phyloP scores from a whole-genome alignment of 805 yeast species.

The Spathaspora passalidarum region DNA sequence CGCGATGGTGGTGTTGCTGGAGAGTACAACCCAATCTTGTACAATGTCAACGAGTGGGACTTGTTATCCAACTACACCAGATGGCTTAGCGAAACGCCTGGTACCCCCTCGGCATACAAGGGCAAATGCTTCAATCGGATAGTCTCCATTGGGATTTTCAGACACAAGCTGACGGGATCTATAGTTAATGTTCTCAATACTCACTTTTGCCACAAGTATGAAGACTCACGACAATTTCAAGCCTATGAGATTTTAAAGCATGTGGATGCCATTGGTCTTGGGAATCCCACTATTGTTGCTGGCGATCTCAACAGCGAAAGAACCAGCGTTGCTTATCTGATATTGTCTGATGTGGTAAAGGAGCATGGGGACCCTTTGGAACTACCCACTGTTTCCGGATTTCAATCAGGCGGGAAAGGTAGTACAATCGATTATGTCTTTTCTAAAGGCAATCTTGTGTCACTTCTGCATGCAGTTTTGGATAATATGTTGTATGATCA shows the following conservation, averaged over 20 bases:
- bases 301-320: constrained; percentile 55
- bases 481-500: constrained; percentile 34
- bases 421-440: constrained; percentile 39
- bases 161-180: constrained; percentile 18
- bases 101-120: constrained; percentile 37
- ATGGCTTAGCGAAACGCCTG: constrained; percentile 27
- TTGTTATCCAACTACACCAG: constrained; percentile 17
- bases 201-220: constrained; percentile 39
- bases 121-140: constrained; percentile 44
- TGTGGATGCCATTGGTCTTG: constrained; percentile 23
- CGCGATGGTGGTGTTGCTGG: constrained; percentile 28
- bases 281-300: constrained; percentile 24
- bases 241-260: constrained; percentile 43
- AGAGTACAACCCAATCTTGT: constrained; percentile 27
- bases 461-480: constrained; percentile 25
- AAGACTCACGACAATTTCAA: constrained; percentile 35
- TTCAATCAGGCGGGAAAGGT: constrained; percentile 14
- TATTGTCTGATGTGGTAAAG: constrained; percentile 13
- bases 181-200: constrained; percentile 33
- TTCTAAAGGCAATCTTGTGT: constrained; percentile 20
- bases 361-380: constrained; percentile 14
- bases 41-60: constrained; percentile 20
- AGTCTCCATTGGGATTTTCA: constrained; percentile 31
- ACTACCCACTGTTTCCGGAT: constrained; percentile 23
- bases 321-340: constrained; percentile 22